Evolutionary conservation across 208 protist genomes (phyloP).

Genomic region (Leishmania guyanensis): DNA sequence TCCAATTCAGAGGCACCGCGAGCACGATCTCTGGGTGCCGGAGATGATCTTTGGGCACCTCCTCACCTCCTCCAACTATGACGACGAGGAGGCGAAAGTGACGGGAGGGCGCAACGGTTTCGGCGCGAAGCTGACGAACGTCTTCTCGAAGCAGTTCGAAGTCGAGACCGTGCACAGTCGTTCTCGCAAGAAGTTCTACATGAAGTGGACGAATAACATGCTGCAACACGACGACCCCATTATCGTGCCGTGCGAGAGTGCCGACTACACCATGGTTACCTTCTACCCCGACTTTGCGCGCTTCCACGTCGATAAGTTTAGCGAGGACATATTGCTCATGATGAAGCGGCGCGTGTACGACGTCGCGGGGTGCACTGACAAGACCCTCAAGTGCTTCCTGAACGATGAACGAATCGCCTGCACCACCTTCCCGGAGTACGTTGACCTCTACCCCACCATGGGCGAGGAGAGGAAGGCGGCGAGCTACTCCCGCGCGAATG

Average conservation of each 20-base stretch:
- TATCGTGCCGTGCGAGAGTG: conserved; percentile 74
- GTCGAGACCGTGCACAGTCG: conserved; percentile 97
- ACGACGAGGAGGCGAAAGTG: conserved; percentile 98
- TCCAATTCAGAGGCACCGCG: conserved; percentile 95
- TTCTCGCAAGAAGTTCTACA: conserved; percentile 93
- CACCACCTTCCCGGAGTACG: conserved; percentile 97
- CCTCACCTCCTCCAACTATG: conserved; percentile 99
- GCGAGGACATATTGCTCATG: conserved; percentile 97
- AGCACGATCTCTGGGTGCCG: conserved; percentile 98
- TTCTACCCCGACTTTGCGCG: conserved; percentile 98
- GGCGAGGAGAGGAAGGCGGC: conserved; percentile 77
- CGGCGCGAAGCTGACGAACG: conserved; percentile 99
- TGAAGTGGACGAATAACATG: conserved; percentile 99
- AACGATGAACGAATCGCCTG: conserved; percentile 96
- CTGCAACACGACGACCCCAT: conserved; percentile 87
- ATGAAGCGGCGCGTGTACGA: conserved; percentile 99
- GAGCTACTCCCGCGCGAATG: conserved; percentile 88
- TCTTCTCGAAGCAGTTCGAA: conserved; percentile 98
- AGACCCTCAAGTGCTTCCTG: conserved; percentile 94
- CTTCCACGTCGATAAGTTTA: conserved; percentile 97
- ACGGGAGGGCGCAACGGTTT: conserved; percentile 97
- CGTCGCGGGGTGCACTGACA: conserved; percentile 96
- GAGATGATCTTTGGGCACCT: conserved; percentile 99
- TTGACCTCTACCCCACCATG: conserved; percentile 95
- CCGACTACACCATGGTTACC: conserved; percentile 98